Evolutionary conservation across 139 green algal genomes (phyloP), one percentile per base, ranked within the genome.

Genomic region (Tetradesmus lagerheimii): DNA sequence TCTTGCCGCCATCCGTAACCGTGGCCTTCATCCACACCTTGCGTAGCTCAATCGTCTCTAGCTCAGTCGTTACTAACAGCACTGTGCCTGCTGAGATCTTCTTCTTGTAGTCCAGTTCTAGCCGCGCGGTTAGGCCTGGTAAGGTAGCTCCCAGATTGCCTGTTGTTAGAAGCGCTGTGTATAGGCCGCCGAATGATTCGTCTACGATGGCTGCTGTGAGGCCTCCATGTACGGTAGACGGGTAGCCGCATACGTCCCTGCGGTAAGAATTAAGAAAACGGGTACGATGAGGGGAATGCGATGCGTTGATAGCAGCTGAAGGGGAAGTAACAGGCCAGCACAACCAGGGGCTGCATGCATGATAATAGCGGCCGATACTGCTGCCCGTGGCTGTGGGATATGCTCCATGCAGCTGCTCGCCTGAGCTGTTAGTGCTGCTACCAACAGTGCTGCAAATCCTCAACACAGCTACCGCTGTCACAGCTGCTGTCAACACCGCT

Each of bases 21-120:
- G 37, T 91, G 34, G 94, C 93, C 37, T 89, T 93, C 96, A 98
- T 96, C 94, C 94, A 98, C 41, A 96, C 92, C 92, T 98, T 98
- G 9, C 96, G 85, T 27, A 95, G 93, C 57, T 96, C 93, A 18
- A 95, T 75, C n/a, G 81, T 87, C 75, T 98, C 96, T 5, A 98
- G 89, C 74, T 96, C 90, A 4, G 93, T 93, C 4, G 87, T 95
- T 45, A 95, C 95, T 62, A 97, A 91, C 39, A 98, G 85, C 75
- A 94, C 88, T 37, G 80, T 80, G 29, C 90, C 95, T 35, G 89
- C 93, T 77, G 94, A 92, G 12, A 95, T 90, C 76, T 94, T 95
- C 76, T 39, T 37, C 82, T 96, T 97, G 92, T 97, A 97, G 29
- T 92, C 87, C 8, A 97, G 89, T 89, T 97, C 95, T 81, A 97